Evolutionary conservation across 2,329 filamentous ascomycete species (phyloP), one percentile per base, ranked within the genome.

Genomic region (Aureobasidium sp.): DNA sequence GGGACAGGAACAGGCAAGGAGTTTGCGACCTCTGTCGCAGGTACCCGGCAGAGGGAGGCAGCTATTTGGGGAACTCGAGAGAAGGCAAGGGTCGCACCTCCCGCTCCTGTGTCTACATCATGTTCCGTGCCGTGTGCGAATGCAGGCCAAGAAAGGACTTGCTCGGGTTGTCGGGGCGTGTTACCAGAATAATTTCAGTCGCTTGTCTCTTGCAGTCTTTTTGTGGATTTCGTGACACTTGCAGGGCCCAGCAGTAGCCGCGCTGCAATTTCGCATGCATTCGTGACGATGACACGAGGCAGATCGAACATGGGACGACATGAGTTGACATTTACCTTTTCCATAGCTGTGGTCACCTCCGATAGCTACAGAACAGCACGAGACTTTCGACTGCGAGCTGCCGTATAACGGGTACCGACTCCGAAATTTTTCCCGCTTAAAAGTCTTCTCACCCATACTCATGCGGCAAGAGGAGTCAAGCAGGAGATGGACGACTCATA

Each of bases 1-100:
- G 53, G 53, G 53, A 57, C 53, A 57, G 53, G 53, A 57, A 57
- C 53, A 57, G 53, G 53, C 53, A 57, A 57, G 53, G 53, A 36
- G 29, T 5, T n/a, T 57, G 41, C 20, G 27, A 57, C 26, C 29
- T 17, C 29, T 46, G 27, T 57, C 46, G 53, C 53, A 57, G 53
- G 53, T 46, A 57, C 53, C 53, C 53, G 53, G 53, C 23, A 46
- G 12, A 57, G 29, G 27, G n/a, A 26, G n/a, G 17, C 27, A 57
- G 53, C 53, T 57, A 57, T 57, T 57, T 57, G 53, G 27, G 41
- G 39, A 57, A 36, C 23, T 20, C 23, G 12, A 20, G 32, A 34
- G 10, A 36, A 26, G 23, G 41, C 27, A 34, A 57, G 39, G 27
- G 53, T 46, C n/a, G 17, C 37, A 27, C n/a, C 39, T 36, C 44